Percentiles rank a stretch among this genome's conserved stretches.
phyloP scores from a whole-genome alignment of 306 rosid species.

The Myrica gale region DNA sequence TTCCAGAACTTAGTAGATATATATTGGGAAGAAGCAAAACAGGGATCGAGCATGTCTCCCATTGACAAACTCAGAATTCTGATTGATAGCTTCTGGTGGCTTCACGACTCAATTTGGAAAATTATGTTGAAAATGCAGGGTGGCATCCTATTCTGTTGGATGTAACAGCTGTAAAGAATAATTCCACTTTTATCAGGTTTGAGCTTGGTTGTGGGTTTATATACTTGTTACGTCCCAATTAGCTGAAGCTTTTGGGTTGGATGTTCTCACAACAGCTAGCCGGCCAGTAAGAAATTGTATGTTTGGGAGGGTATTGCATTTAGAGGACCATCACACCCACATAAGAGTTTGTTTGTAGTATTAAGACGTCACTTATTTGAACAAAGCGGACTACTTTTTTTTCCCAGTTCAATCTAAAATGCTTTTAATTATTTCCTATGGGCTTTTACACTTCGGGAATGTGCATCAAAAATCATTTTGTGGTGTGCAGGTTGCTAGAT shows the following conservation, averaged over 20 bases:
- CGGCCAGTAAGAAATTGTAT: neutral
- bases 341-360: neutral
- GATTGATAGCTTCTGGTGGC: neutral
- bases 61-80: neutral
- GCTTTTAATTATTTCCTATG: too few species aligned
- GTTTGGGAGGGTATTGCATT: neutral
- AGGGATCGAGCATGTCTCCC: neutral
- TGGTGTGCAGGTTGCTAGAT: constrained; percentile 62
- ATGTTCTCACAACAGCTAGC: neutral
- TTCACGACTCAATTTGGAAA: neutral
- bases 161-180: neutral
- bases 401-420: too few species aligned
- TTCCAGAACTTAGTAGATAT: neutral
- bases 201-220: neutral
- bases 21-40: neutral
- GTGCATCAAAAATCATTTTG: neutral
- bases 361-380: too few species aligned
- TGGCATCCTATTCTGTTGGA: neutral
- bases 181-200: neutral
- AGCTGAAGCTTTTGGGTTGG: neutral
- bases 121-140: neutral
- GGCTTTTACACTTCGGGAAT: too few species aligned
- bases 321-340: neutral
- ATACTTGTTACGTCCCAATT: neutral
- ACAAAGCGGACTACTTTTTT: too few species aligned